phyloP scores from a whole-genome alignment of 768 basidiomycete genomes.

The Xerocomellus intermedius region DNA sequence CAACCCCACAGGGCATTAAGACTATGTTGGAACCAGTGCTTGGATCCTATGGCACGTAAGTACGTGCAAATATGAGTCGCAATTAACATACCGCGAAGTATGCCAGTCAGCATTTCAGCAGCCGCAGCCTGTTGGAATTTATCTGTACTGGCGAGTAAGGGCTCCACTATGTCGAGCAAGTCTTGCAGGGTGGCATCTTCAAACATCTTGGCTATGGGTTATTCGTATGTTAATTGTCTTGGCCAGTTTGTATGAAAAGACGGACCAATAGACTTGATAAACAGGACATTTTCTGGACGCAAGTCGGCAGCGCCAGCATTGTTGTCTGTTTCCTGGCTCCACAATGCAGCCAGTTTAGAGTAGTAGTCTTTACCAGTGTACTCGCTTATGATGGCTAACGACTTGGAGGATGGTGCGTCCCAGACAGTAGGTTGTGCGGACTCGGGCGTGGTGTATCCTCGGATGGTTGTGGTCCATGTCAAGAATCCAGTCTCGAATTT shows the following conservation, averaged over 20 bases:
- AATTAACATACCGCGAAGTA: constrained; percentile 60
- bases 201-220: constrained; percentile 60
- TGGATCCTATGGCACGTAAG: constrained; percentile 53
- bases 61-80: not conserved
- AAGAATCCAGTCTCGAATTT: constrained; percentile 78
- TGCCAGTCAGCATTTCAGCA: constrained; percentile 68
- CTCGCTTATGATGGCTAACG: constrained; percentile 51
- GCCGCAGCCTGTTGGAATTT: constrained; percentile 87
- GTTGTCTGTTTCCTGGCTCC: constrained; percentile 79
- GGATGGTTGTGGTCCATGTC: constrained; percentile 63
- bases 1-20: constrained; percentile 68
- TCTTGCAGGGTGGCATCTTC: constrained; percentile 51
- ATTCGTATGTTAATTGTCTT: constrained; percentile 33
- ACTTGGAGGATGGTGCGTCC: constrained; percentile 51
- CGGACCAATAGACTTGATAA: constrained; percentile 50
- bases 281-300: constrained; percentile 49
- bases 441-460: constrained; percentile 51
- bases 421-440: constrained; percentile 41
- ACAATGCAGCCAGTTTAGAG: constrained; percentile 56
- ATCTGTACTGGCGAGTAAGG: constrained; percentile 60
- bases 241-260: constrained; percentile 36
- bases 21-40: constrained; percentile 70
- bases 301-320: constrained; percentile 51
- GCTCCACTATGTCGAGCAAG: constrained; percentile 56
- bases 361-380: constrained; percentile 56